Base-by-base conservation (phyloP, 371 early-diverging fungal genomes). In the Mortierella polycephala region DNA sequence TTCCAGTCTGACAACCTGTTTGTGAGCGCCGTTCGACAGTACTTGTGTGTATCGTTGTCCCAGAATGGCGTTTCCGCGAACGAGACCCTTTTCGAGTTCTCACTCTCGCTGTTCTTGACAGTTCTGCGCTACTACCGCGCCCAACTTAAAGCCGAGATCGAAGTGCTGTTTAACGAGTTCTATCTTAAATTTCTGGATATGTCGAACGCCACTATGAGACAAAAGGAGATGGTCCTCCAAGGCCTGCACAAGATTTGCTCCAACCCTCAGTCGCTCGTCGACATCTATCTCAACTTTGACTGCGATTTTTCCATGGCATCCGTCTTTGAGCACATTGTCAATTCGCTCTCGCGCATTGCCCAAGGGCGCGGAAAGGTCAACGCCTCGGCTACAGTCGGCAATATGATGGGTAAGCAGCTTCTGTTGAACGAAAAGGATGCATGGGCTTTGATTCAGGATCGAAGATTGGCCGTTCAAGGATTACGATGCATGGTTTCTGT, bases 241-340 rank as follows among this genome's bases (percentile, higher is more conserved):
- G 83, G 85, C 13, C 70, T 91, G 23, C 81, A 73, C 23, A 81
- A 85, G 44, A 84, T 93, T 41, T 87, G 96, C 64, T 82, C 87
- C 39, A 93, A 95, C 70, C 95, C 97, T n/a, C 88, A 91, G 47
- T 87, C 94, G 0, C 83, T 98, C 10, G 97, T 99, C 5, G 99
- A 99, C 74, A 87, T 99, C 40, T 99, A 97, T 64, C 85, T 99
- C 46, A 98, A 98, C 83, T 98, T 97, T 77, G 99, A 99, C 82
- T 99, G 99, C 79, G 95, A 93, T 63, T 83, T 88, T 68, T 88
- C 92, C 13, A 86, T 88, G 68, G 90, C 91, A 58, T 94, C 93
- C 56, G 86, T 94, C 62, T 94, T 91, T 85, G 94, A 95, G 79
- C 86, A 91, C 8, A 81, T 94, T 45, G 88, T 93, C 44, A 90